Base-by-base conservation (phyloP, 768 basidiomycete genomes). In the Lentinus tigrinus region DNA sequence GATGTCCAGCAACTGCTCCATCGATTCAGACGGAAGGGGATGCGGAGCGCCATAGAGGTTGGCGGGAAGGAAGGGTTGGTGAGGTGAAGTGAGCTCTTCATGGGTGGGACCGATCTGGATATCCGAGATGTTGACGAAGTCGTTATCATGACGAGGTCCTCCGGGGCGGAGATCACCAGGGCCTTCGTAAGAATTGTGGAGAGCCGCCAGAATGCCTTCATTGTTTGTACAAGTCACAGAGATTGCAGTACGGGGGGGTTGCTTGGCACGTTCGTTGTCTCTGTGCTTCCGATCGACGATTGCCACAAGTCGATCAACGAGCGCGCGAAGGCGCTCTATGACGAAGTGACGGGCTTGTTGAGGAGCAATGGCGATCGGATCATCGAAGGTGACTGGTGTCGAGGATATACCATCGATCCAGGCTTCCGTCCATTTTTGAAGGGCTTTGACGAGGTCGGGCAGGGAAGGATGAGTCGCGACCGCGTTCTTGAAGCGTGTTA, bases 81-180 rank as follows among this genome's bases (percentile, higher is more conserved):
- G n/a, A 0, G 65, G 69, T 27, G 73, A 82, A 44, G 80, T 67
- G 9, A 93, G 76, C 64, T 93, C 90, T 3, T 77, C 69, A 43
- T 88, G 78, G 0, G 90, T 91, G 0, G 90, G 90, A 0, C 84
- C 82, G 47, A 90, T 79, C 19, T 82, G 75, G 40, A 92, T 88
- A 4, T 82, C 72, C 2, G 65, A 34, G 9, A 90, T 84, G 28
- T 85, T 77, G 26, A 73, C 67, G 40, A 70, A 74, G 62, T 90
- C 89, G 51, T 90, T 91, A 64, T 91, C 83, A 55, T 91, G 88
- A 1, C 89, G 79, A 0, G 79, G 76, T 0, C 85, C 85, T 0
- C 73, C 77, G 2, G 52, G 31, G 10, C 81, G 78, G 2, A 80
- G 67, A 0, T 65, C 36, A 24, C 61, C 58, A 11, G 56, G 65